These are phyloP conservation scores for Colletotrichum zoysiae DNA, from an alignment of 2,329 filamentous ascomycete genomes.

Conservation along the genomic window DNA sequence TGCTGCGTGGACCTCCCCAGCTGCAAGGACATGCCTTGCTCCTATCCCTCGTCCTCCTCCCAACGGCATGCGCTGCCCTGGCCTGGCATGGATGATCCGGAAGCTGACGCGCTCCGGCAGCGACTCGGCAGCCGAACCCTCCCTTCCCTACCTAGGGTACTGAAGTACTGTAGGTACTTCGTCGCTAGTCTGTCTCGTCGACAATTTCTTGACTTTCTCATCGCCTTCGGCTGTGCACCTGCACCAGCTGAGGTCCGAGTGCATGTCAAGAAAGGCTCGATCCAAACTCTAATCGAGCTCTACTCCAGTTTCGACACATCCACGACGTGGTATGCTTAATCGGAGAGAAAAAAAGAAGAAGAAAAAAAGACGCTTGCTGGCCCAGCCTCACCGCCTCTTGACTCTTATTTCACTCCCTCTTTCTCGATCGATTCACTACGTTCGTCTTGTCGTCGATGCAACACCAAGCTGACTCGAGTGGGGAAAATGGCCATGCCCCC, in stretches of 20 bases:
- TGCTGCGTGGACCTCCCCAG: constrained; percentile 4
- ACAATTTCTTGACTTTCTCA: constrained; percentile 13
- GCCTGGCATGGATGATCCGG: constrained; percentile 38
- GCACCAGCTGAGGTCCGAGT: constrained; percentile 18
- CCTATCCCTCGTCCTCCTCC: background rate
- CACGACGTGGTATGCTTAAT: constrained; percentile 29
- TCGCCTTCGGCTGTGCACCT: constrained; percentile 14
- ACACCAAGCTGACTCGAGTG: constrained; percentile 26
- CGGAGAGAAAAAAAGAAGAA: background rate
- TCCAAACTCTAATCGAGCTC: constrained; percentile 38
- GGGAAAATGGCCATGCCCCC: background rate
- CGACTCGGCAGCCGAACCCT: constrained; percentile 30
- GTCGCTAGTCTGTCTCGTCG: constrained; percentile 17
- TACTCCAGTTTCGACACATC: constrained; percentile 27
- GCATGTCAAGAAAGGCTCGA: constrained; percentile 20
- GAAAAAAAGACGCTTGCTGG: background rate
- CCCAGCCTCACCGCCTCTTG: constrained; percentile 27
- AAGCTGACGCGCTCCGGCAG: constrained; percentile 40
- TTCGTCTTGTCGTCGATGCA: constrained; percentile 3
- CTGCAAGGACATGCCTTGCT: constrained; percentile 32
- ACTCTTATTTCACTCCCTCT: background rate
- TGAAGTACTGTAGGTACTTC: too few relatives aligned
- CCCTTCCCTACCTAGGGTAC: too few relatives aligned
- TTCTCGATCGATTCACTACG: background rate
- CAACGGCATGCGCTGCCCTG: constrained; percentile 4